These are phyloP conservation scores for Kewa caespitosa DNA, from an alignment of 179 eudicot species.

Conservation along the genomic window DNA sequence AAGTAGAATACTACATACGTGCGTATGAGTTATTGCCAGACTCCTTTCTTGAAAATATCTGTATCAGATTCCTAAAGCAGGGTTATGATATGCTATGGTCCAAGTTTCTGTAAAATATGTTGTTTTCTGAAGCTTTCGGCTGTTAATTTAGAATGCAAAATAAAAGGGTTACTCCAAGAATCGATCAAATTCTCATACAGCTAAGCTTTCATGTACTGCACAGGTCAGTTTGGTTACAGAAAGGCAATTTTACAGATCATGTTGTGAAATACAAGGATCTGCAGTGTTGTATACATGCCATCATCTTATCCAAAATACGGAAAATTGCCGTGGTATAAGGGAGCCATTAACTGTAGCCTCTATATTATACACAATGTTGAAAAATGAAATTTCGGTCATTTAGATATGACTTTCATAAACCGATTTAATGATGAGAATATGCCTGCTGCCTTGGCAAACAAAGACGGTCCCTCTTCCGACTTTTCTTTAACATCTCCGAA, in stretches of 20 bases:
- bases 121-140: too few species aligned
- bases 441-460: conserved; percentile 72
- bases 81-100: too few species aligned
- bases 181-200: background rate
- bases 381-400: conserved; percentile 30
- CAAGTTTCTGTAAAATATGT: too few species aligned
- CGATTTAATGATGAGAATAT: conserved; percentile 75
- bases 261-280: too few species aligned
- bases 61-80: too few species aligned
- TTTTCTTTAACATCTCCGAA: conserved; percentile 68
- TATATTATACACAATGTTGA: too few species aligned
- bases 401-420: conserved; percentile 80
- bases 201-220: background rate
- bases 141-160: too few species aligned
- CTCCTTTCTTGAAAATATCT: too few species aligned
- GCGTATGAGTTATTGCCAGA: too few species aligned
- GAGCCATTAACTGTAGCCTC: background rate
- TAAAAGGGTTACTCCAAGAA: background rate
- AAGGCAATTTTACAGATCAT: background rate
- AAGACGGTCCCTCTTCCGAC: conserved; percentile 60
- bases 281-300: too few species aligned
- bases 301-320: background rate
- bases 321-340: background rate
- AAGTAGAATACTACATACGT: too few species aligned
- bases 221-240: background rate